These are phyloP conservation scores for Rosa hybrid DNA, from an alignment of 331 rosid genomes.

Conservation along the genomic window DNA sequence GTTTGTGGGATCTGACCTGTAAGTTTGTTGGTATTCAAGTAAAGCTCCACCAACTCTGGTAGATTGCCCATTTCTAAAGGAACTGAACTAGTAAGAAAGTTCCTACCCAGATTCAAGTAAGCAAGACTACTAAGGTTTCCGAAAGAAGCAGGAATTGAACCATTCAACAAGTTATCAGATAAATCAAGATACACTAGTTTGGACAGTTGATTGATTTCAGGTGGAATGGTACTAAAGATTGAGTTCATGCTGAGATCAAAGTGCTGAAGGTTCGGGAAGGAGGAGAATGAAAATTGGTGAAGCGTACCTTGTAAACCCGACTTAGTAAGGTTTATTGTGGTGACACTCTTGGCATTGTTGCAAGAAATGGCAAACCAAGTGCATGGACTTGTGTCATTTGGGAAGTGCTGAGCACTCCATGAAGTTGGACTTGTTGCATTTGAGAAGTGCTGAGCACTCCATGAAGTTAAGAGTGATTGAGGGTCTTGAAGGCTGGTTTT, in stretches of 20 bases:
- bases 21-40: conserved; percentile 21
- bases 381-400: conserved; percentile 19
- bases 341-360: conserved; percentile 20
- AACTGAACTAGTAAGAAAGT: conserved; percentile 17
- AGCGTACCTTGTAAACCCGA: conserved; percentile 37
- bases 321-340: conserved; percentile 17
- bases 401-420: conserved; percentile 15
- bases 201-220: conserved; percentile 22
- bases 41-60: conserved; percentile 25
- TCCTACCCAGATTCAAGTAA: conserved; percentile 15
- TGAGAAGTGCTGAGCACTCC: conserved; percentile 6
- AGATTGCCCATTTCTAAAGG: conserved; percentile 30
- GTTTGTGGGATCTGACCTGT: conserved; percentile 30
- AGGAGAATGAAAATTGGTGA: conserved; percentile 24
- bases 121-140: conserved; percentile 18
- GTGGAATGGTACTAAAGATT: conserved; percentile 34
- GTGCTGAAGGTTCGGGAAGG: conserved; percentile 22
- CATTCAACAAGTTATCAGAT: conserved; percentile 24
- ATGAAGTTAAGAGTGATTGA: conserved; percentile 15
- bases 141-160: conserved; percentile 27
- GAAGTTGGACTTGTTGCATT: conserved; percentile 10
- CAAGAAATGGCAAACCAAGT: conserved; percentile 34
- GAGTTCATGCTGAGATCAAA: conserved; percentile 31
- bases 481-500: conserved; percentile 27
- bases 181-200: conserved; percentile 34